Base-by-base conservation (phyloP, 2,329 filamentous ascomycete genomes). In the Myotisia sp. region DNA sequence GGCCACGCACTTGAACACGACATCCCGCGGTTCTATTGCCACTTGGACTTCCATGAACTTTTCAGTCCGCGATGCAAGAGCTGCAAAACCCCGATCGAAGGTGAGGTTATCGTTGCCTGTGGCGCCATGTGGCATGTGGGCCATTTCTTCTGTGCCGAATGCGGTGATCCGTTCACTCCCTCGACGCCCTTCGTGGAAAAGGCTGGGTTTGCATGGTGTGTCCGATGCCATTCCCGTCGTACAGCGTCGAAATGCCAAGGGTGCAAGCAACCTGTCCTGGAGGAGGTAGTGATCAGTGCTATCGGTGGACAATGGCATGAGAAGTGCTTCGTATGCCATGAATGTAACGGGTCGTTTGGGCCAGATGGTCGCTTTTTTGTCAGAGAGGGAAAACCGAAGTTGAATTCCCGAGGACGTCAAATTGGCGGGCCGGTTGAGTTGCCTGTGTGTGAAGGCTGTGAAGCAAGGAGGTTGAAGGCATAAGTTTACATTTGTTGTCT, bases 141-240 rank as follows among this genome's bases (percentile, higher is more conserved):
- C 0, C 90, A 98, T 60, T 98, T 98, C 63, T 98, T 98, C 70
- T 98, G 90, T 53, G 90, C 90, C 26, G 85, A 98, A 65, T 98
- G 90, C 54, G 90, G 90, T 45, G 87, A 98, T 61, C 73, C 74
- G 1, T 78, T 78, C 44, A 67, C 70, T 42, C 58, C 63, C 0
- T 56, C 53, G 3, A 76, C 67, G 6, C 87, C 90, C 0, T 98
- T 98, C 53, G 83, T 98, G 36, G 90, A 98, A 55, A 93, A 93
- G 59, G 87, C 95, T 46, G 87, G 87, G 6, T 95, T 92, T 56
- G 90, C 90, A 4, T 98, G 90, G 86, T 98, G 90, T 58, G 73
- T 95, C 29, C 71, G 71, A 14, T 98, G 90, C 54, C 87, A 95
- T 62, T 92, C 86, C 9, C 82, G 85, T 52, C 75, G 90, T 21